Conservation (phyloP, 2,329 filamentous ascomycete species). For the Calycina herbarum region DNA sequence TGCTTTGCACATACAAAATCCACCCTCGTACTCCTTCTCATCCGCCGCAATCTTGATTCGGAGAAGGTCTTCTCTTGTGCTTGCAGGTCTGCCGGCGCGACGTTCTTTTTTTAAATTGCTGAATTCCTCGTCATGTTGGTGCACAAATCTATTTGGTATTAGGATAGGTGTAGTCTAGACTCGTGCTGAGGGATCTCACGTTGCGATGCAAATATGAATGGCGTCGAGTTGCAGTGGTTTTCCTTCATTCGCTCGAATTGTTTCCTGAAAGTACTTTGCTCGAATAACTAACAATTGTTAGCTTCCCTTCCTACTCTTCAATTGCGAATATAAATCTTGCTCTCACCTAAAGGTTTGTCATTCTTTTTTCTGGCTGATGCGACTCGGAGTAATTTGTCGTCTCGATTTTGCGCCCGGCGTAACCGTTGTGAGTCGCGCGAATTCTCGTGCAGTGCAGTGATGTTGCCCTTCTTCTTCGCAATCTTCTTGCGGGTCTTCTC, state of each 20-base stretch:
- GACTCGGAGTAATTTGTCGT: conserved; percentile 77
- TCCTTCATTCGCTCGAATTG: conserved; percentile 52
- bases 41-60: conserved; percentile 70
- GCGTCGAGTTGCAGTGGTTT: conserved; percentile 53
- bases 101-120: conserved; percentile 64
- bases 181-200: conserved; percentile 51
- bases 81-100: conserved; percentile 76
- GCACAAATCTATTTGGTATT: conserved; percentile 55
- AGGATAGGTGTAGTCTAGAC: conserved; percentile 25
- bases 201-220: conserved; percentile 61
- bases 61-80: conserved; percentile 73
- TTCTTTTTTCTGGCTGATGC: conserved; percentile 68
- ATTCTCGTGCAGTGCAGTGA: conserved; percentile 79
- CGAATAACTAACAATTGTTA: conserved; percentile 56
- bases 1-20: conserved; percentile 63
- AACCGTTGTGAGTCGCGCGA: conserved; percentile 83
- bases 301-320: not conserved
- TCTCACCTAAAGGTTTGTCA: conserved; percentile 70
- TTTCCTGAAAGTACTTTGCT: conserved; percentile 70
- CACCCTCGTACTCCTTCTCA: conserved; percentile 76
- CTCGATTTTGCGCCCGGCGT: conserved; percentile 75
- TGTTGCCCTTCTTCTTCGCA: conserved; percentile 77
- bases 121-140: conserved; percentile 71
- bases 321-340: not conserved
- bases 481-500: conserved; percentile 88